Percentiles rank a stretch among this genome's conserved stretches.
Evolutionary conservation across 2,329 filamentous ascomycete genomes (phyloP).

Genomic region (Hyphodiscus sp.): DNA sequence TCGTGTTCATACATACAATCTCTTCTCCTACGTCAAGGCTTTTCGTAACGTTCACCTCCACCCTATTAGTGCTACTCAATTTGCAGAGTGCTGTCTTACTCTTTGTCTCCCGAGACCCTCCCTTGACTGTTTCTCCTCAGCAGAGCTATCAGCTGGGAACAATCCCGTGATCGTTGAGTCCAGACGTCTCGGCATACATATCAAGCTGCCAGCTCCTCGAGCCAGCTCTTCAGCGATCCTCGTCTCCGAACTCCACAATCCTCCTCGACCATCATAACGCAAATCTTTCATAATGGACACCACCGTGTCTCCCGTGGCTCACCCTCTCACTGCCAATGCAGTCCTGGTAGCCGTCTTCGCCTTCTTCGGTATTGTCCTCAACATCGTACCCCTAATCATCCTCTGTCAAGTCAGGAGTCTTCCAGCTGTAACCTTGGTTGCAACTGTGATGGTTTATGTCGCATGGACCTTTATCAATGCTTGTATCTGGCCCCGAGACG

Average conservation of each 20-base stretch:
- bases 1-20: background rate
- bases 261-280: background rate
- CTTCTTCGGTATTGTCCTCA: conserved; percentile 43
- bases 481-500: conserved; percentile 56
- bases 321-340: conserved; percentile 21
- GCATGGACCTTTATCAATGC: conserved; percentile 54
- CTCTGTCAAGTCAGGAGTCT: conserved; percentile 56
- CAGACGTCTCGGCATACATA: background rate
- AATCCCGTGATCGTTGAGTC: background rate
- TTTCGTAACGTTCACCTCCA: background rate
- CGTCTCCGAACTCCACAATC: background rate
- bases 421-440: conserved; percentile 48
- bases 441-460: conserved; percentile 50
- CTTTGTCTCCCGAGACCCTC: background rate
- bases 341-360: conserved; percentile 42
- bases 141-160: background rate
- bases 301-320: background rate
- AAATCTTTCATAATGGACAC: background rate
- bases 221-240: background rate
- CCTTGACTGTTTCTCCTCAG: background rate
- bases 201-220: background rate
- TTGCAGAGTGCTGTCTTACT: background rate
- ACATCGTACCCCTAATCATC: conserved; percentile 51
- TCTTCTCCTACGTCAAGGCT: background rate
- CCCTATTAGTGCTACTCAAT: background rate